These are phyloP conservation scores for Lentinus tigrinus DNA, from an alignment of 768 basidiomycete genomes.

Conservation along the genomic window DNA sequence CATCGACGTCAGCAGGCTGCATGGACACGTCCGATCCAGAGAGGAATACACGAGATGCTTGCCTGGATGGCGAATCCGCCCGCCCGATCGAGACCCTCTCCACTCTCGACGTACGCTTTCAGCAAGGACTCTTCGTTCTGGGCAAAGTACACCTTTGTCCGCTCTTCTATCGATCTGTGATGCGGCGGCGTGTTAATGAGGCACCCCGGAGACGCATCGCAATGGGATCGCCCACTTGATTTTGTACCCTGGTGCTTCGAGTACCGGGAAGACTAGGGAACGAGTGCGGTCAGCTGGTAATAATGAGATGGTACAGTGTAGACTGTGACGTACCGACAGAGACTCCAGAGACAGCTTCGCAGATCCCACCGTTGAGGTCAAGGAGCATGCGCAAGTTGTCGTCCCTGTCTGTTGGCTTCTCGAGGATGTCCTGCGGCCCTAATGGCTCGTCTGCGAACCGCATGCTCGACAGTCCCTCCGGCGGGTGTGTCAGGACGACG, in stretches of 20 bases:
- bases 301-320: neutral
- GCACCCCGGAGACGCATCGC: neutral
- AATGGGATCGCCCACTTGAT: conserved; percentile 55
- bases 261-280: conserved; percentile 72
- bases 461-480: conserved; percentile 55
- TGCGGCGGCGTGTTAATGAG: too few species aligned
- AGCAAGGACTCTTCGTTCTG: conserved; percentile 60
- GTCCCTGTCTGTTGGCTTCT: conserved; percentile 78
- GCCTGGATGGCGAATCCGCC: conserved; percentile 97
- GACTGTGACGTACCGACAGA: conserved; percentile 53
- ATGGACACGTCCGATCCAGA: neutral
- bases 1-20: neutral
- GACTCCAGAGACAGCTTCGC: conserved; percentile 95
- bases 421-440: conserved; percentile 71
- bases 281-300: neutral
- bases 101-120: conserved; percentile 79
- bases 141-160: conserved; percentile 74
- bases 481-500: conserved; percentile 81
- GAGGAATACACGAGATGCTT: conserved; percentile 5
- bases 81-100: conserved; percentile 84
- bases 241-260: conserved; percentile 74
- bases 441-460: conserved; percentile 51
- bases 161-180: conserved; percentile 78
- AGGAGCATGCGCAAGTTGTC: conserved; percentile 88
- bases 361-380: conserved; percentile 81